A percentile compares a stretch with the other conserved stretches of the same genome.
Evolutionary conservation across 2,329 filamentous ascomycete species (phyloP).

Genomic region (Penicillium sp.): DNA sequence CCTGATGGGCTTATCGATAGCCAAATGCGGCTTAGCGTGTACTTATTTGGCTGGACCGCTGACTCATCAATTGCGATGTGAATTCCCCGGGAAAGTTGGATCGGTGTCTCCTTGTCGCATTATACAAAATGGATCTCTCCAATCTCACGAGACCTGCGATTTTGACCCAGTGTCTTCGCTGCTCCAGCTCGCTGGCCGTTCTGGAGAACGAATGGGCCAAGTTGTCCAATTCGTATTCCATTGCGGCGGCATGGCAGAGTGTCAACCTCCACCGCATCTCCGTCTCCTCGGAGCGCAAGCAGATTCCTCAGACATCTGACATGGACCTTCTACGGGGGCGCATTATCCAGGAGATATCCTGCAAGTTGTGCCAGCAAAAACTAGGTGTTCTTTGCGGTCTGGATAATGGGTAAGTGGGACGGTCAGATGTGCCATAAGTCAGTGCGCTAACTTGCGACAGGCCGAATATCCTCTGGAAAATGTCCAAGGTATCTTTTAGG

Average conservation of each 20-base stretch:
- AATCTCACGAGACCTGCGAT: slow-evolving; percentile 38
- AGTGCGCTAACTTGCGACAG: slow-evolving; percentile 18
- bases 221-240: slow-evolving; percentile 38
- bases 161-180: slow-evolving; percentile 38
- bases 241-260: slow-evolving; percentile 39
- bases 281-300: slow-evolving; percentile 36
- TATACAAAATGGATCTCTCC: slow-evolving; percentile 35
- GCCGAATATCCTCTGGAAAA: slow-evolving; percentile 41
- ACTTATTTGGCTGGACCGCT: slow-evolving; percentile 20
- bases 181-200: slow-evolving; percentile 42
- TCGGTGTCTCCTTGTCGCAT: slow-evolving; percentile 4
- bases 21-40: slow-evolving; percentile 18
- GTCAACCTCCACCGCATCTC: slow-evolving; percentile 39
- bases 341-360: slow-evolving; percentile 37
- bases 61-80: slow-evolving; percentile 28
- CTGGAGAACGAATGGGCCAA: slow-evolving; percentile 43
- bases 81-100: slow-evolving; percentile 9
- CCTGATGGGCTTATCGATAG: slow-evolving; percentile 20
- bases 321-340: slow-evolving; percentile 35
- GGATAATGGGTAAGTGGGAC: slow-evolving; percentile 35
- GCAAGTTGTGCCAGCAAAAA: slow-evolving; percentile 40
- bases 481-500: slow-evolving; percentile 39
- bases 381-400: slow-evolving; percentile 36
- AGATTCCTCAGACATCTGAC: slow-evolving; percentile 38
- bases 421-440: not conserved